Evolutionary conservation across 225 moss, liverwort and hornwort species (phyloP), one percentile per base, ranked within the genome.

Genomic region (Bryoerythrophyllum caledonicum): DNA sequence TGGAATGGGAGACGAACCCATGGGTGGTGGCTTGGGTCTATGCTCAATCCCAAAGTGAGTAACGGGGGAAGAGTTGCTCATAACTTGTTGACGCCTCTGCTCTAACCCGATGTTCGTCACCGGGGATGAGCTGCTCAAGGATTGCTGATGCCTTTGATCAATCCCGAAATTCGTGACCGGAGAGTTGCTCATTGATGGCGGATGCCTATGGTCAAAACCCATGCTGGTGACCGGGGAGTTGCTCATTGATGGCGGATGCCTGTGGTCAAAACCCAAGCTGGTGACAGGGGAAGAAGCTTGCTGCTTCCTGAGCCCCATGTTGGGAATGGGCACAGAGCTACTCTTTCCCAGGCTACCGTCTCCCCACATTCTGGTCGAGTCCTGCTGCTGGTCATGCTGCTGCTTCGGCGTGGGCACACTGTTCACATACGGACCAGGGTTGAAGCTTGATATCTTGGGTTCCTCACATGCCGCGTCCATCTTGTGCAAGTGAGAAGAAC

Each of bases 371-470:
- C 81, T 70, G 13, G 37, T 79, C 49, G 27, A 60, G 40, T 86
- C 82, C 60, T 78, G 82, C n/a, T 78, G 82, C n/a, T 71, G 69
- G 37, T 82, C 82, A 44, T 44, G 71, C 65, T 81, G 82, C 2
- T 59, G 80, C 54, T 86, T 86, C 46, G 58, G 80, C 10, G 78
- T 24, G 58, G 78, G 64, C 28, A 74, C 49, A 75, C 32, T 84
- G 28, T 74, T 84, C 0, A 87, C 82, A 35, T 83, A 88, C 6
- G 88, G 88, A 34, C 88, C 88, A 64, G 88, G 88, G 74, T 88
- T 88, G 68, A 88, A 88, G 52, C 59, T 83, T 14, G 79, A 27
- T 74, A 79, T 83, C 73, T 76, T 82, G 17, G 76, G 73, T 5
- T 74, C 85, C 63, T 81, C 81, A 14, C 71, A 11, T 14, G 23